These are phyloP conservation scores for Pseudogymnoascus sp. DNA, from an alignment of 2,329 filamentous ascomycete species.

Conservation along the genomic window DNA sequence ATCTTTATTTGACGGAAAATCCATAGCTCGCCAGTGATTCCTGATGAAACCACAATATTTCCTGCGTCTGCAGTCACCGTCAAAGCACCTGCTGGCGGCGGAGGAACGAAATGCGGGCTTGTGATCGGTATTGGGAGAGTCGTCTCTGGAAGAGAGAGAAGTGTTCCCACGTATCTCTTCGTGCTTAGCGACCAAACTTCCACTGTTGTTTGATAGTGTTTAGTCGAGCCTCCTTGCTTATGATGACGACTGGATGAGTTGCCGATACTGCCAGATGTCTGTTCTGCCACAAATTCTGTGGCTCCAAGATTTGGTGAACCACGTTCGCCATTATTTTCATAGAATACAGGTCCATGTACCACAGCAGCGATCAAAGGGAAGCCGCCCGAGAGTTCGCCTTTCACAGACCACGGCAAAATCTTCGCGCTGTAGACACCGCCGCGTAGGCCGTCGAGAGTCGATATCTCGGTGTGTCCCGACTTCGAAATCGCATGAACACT, in stretches of 20 bases:
- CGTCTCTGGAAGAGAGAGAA: conserved; percentile 62
- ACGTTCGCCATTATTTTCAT: conserved; percentile 17
- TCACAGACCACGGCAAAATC: conserved; percentile 61
- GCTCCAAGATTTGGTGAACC: neutral
- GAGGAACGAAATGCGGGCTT: conserved; percentile 58
- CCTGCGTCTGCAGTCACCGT: conserved; percentile 64
- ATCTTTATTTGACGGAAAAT: conserved; percentile 51
- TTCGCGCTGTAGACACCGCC: conserved; percentile 78
- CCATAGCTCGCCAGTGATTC: conserved; percentile 78
- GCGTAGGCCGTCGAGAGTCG: conserved; percentile 65
- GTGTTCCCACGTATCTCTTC: conserved; percentile 60
- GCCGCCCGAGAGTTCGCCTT: conserved; percentile 39
- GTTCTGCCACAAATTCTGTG: conserved; percentile 11
- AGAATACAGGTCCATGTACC: conserved; percentile 64
- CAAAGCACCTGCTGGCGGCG: conserved; percentile 63
- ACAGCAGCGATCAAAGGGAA: conserved; percentile 73
- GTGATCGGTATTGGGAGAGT: conserved; percentile 40
- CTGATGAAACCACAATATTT: conserved; percentile 68
- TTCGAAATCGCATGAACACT: conserved; percentile 68
- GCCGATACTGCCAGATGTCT: conserved; percentile 12
- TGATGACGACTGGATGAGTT: conserved; percentile 11
- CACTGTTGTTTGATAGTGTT: conserved; percentile 73
- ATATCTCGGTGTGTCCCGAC: conserved; percentile 60
- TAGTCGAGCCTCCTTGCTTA: conserved; percentile 20
- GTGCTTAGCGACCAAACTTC: conserved; percentile 80